A percentile compares a stretch with the other conserved stretches of the same genome.
These are phyloP conservation scores for Aspergillus bombycis DNA, from an alignment of 2,329 filamentous ascomycete genomes.

Conservation along the genomic window DNA sequence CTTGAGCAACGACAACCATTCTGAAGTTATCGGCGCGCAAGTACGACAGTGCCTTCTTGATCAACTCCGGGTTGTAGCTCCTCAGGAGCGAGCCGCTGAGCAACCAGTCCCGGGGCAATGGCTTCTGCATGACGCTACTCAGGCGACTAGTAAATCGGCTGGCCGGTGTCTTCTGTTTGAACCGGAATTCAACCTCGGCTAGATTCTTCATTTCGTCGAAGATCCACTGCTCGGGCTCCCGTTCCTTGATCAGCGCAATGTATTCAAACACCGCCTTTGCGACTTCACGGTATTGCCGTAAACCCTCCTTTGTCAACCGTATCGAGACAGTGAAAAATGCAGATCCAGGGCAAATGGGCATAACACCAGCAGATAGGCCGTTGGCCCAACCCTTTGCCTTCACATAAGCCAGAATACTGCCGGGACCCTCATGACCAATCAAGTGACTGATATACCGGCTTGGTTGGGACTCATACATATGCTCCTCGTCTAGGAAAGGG, in stretches of 20 bases:
- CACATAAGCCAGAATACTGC: slow-evolving; percentile 86
- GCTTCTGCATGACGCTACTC: slow-evolving; percentile 88
- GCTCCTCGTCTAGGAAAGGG: slow-evolving; percentile 81
- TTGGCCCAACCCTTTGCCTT: slow-evolving; percentile 92
- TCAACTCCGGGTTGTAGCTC: slow-evolving; percentile 77
- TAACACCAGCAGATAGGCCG: slow-evolving; percentile 75
- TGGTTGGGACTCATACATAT: slow-evolving; percentile 77
- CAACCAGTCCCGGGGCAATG: slow-evolving; percentile 81
- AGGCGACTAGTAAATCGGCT: slow-evolving; percentile 85
- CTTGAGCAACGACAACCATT: slow-evolving; percentile 79
- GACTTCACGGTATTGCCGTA: slow-evolving; percentile 80
- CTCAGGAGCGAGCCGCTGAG: slow-evolving; percentile 79
- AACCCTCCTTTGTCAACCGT: slow-evolving; percentile 79
- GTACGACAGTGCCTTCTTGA: slow-evolving; percentile 72
- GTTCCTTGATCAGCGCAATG: slow-evolving; percentile 79
- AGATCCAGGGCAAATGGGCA: slow-evolving; percentile 76
- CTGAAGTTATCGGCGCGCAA: slow-evolving; percentile 88
- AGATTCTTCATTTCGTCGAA: slow-evolving; percentile 89
- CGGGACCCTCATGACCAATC: slow-evolving; percentile 89
- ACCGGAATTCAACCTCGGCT: slow-evolving; percentile 92
- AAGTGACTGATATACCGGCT: slow-evolving; percentile 85
- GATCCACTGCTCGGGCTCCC: slow-evolving; percentile 86
- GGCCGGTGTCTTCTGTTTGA: slow-evolving; percentile 88
- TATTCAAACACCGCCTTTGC: slow-evolving; percentile 89
- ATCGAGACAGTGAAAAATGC: slow-evolving; percentile 80